Evolutionary conservation across 495 filamentous ascomycete species (phyloP).

Genomic region (Aspergillus ellipticus): DNA sequence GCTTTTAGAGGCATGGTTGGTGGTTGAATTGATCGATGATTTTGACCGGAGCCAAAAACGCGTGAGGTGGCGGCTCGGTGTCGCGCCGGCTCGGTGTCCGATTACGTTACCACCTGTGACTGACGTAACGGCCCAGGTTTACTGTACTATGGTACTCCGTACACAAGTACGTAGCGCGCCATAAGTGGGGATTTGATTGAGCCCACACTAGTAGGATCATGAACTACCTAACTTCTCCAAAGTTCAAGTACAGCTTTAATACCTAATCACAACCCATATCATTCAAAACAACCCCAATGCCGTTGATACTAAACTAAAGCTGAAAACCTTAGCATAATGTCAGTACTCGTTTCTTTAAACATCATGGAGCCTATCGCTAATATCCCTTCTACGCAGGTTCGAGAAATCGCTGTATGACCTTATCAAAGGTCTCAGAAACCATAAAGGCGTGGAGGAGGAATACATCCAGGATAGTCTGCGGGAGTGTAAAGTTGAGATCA

Average conservation of each 20-base stretch:
- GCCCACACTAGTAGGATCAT: no score
- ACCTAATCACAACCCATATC: not conserved
- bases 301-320: not conserved
- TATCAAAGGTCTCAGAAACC: conserved; percentile 88
- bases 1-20: conserved; percentile 9
- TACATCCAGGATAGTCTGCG: conserved; percentile 87
- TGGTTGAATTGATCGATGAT: conserved; percentile 2
- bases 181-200: no score
- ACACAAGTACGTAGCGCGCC: no score
- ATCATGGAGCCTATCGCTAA: conserved; percentile 3
- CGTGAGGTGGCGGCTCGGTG: not conserved
- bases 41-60: not conserved
- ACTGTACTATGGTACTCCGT: no score
- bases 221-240: no score
- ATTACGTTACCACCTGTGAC: no score
- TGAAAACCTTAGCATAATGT: conserved; percentile 11
- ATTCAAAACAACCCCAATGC: conserved; percentile 1
- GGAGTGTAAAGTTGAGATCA: conserved; percentile 91
- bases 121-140: no score
- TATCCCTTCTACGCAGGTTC: conserved; percentile 60
- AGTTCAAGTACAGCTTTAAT: no score
- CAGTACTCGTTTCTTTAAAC: not conserved
- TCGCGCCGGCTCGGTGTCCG: no score
- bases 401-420: conserved; percentile 99
- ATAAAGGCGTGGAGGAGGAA: conserved; percentile 88